These are phyloP conservation scores for Penicillium sp. DNA, from an alignment of 2,329 filamentous ascomycete genomes.

Conservation along the genomic window DNA sequence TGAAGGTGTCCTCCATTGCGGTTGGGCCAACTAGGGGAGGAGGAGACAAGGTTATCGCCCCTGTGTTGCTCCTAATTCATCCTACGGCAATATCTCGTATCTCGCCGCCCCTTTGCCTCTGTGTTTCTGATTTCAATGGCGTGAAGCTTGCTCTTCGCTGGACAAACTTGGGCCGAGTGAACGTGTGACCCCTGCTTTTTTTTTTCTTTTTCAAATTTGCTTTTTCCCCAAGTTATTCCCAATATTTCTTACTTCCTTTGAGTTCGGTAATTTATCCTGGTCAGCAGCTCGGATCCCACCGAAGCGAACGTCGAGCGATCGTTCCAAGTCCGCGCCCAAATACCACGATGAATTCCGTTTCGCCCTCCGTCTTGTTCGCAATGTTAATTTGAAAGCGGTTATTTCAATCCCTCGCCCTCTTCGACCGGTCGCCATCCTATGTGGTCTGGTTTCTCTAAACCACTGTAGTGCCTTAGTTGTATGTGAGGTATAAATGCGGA, in stretches of 20 bases:
- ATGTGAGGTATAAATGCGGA: background rate
- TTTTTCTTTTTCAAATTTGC: background rate
- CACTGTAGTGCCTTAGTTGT: conserved; percentile 12
- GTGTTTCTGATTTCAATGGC: conserved; percentile 2
- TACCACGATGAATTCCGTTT: conserved; percentile 17
- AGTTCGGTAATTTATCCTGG: conserved; percentile 22
- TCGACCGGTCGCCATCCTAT: conserved; percentile 15
- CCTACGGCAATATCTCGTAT: conserved; percentile 1
- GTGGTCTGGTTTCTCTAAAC: conserved; percentile 2
- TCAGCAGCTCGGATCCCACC: conserved; percentile 23
- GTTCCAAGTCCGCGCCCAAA: conserved; percentile 16
- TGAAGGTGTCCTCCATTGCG: background rate
- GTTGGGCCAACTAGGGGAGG: background rate
- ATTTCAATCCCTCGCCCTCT: conserved; percentile 12
- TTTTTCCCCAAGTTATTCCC: conserved; percentile 1
- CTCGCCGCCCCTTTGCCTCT: background rate
- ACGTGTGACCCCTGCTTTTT: conserved; percentile 4
- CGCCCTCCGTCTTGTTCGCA: conserved; percentile 20
- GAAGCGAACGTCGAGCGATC: conserved; percentile 24
- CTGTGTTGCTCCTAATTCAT: background rate
- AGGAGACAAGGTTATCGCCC: background rate
- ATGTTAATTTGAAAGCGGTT: conserved; percentile 18
- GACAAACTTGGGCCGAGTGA: conserved; percentile 1
- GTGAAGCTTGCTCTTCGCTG: background rate
- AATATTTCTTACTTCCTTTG: conserved; percentile 6